Evolutionary conservation across 176 grass and related monocot species (phyloP), one percentile per base, ranked within the genome.

Genomic region (Canna indica): DNA sequence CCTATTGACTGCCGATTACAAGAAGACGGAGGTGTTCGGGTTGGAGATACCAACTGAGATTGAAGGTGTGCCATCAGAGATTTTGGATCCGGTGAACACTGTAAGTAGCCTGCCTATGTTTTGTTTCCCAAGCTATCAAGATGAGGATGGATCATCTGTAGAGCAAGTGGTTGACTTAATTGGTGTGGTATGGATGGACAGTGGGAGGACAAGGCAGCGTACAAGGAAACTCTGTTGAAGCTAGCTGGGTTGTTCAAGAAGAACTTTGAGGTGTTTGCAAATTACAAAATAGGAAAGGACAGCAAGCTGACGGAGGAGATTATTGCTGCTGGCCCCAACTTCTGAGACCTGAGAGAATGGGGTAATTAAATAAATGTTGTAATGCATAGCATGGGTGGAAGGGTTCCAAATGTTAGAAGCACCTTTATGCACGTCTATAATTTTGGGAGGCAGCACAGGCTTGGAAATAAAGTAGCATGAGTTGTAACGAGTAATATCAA

Each of bases 191-290:
- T 70, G 2, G 44, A 35, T 27, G 27, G 22, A 45, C 82, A 99
- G 94, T 99, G 94, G 94, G 69, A 70, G 14, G 84, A 99, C 64
- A 93, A 90, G 82, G 82, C 64, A n/a, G 82, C 84, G 12, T 90
- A 99, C 80, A 84, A 76, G 62, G 89, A 99, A 70, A 99, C 89
- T 54, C 80, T 93, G 68, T 70, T 99, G 44, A 99, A 82, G 80
- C 84, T 99, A 38, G 94, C 80, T 18, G 89, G 94, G 3, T 80
- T 99, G 62, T 99, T 99, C 80, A 85, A 80, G 80, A 93, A 93
- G 16, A 99, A 99, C 80, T 99, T 99, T 59, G 86, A 90, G 82
- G 94, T 99, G 78, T 99, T 93, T 53, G 77, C 86, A 38, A 87
- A 26, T 80, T 83, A 93, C 73, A 90, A 84, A 77, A 93, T 99